Evolutionary conservation across 164 flowering plant genomes (phyloP), one percentile per base, ranked within the genome.

Genomic region (Magnolia officinalis): DNA sequence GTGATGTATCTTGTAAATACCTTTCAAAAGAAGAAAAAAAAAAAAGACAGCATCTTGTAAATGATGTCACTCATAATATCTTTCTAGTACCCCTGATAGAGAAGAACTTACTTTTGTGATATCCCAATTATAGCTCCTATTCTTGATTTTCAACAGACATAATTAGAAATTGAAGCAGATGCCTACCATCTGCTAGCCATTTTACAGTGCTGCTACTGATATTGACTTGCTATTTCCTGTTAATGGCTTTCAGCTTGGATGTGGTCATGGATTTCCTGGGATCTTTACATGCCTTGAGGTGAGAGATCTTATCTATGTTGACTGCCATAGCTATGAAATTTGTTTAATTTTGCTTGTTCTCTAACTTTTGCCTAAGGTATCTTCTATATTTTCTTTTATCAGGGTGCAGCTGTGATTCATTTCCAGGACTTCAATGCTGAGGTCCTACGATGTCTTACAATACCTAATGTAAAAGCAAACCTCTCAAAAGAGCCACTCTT

Each of bases 371-470:
- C 55, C 63, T 26, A n/a, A 49, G 61, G n/a, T 9, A 26, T 65
- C 26, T 70, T 1, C 45, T 10, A 16, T 74, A 4, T 70, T n/a
- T 72, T 58, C 75, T 78, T 78, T 69, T 50, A 71, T 78, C 82
- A 96, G 99, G 97, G 95, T 78, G 91, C 99, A 67, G 80, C 81
- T 74, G 82, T 76, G 51, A 83, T 87, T 50, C 99, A 96, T 87
- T 93, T 94, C 76, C 99, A 96, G 81, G 99, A 96, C 78, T 94
- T 94, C 86, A 96, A 96, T 86, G 89, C 90, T 52, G 99, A 96
- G 84, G 98, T 94, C 79, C 82, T 94, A 59, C 86, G 70, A 52
- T 87, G 87, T 81, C 97, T 94, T 71, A 96, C 99, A 4, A 87
- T 94, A 73, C 97, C 98, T 29, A 94, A 94, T 81, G 94, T 92